Base-by-base conservation (phyloP, 1,284 basidiomycete genomes). In the Sporisorium iseilematis-ciliati region DNA sequence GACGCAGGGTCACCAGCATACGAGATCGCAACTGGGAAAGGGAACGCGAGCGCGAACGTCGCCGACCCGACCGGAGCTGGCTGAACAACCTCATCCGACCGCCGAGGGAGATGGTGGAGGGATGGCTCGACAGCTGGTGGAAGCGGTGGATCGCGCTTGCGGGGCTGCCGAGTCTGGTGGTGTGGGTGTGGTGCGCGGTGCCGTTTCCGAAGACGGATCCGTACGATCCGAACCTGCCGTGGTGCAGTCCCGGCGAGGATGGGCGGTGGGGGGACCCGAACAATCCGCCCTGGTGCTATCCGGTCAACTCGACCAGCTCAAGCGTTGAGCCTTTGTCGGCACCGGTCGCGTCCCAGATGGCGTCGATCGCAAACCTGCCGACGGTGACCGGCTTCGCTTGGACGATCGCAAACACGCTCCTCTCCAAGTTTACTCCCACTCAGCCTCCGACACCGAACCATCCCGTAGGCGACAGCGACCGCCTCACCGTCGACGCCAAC, bases 131-230 rank as follows among this genome's bases (percentile, higher is more conserved):
- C 25, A 85, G 81, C 18, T 89, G 88, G 86, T 87, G 86, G 86
- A 87, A 85, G 57, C 77, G 88, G 0, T 88, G 88, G 84, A 83
- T 86, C 6, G 86, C 89, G 0, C 83, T 89, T 4, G 86, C 88
- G 0, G 65, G 87, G 0, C 60, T 87, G 1, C 88, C 88, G 0
- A 88, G 88, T 59, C 33, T 87, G 16, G 81, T 87, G 0, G 88
- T 88, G 1, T 89, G 88, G 88, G 54, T 87, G 1, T 89, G 88
- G 88, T 88, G 88, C 51, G 87, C 87, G 0, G 79, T 89, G 12
- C 88, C 88, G 3, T 89, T 89, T 57, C 88, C 88, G 0, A 86
- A 88, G 7, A 85, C 85, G 4, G 87, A 88, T 64, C 88, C 88
- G 1, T 86, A 82, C 56, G 68, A 78, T 38, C 68, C 72, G 1